Evolutionary conservation across 2,329 filamentous ascomycete genomes (phyloP).

Genomic region (Colletotrichum lini): DNA sequence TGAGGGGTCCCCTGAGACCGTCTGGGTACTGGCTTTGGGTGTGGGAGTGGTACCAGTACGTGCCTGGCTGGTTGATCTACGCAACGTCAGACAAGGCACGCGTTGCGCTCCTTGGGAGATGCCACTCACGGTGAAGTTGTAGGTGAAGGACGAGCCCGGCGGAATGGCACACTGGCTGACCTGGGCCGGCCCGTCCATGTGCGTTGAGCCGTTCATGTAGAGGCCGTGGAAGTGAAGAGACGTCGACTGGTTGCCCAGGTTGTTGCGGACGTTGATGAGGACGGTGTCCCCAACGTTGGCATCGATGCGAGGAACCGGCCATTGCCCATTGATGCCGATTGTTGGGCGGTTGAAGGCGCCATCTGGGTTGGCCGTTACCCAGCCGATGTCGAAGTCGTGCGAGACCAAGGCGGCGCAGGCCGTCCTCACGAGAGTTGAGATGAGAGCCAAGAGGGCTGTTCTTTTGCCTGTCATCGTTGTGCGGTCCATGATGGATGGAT

Average conservation of each 20-base stretch:
- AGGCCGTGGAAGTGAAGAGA: constrained; percentile 81
- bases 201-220: constrained; percentile 75
- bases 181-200: constrained; percentile 79
- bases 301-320: constrained; percentile 79
- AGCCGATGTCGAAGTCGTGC: constrained; percentile 78
- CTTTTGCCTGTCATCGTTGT: constrained; percentile 5
- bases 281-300: constrained; percentile 74
- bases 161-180: constrained; percentile 78
- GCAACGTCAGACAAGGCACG: neutral
- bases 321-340: constrained; percentile 83
- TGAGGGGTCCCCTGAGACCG: constrained; percentile 74
- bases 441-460: constrained; percentile 28
- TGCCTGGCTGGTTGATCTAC: constrained; percentile 76
- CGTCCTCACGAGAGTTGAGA: constrained; percentile 35
- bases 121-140: constrained; percentile 74
- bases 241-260: constrained; percentile 73
- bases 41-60: constrained; percentile 87
- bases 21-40: constrained; percentile 78
- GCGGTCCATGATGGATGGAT: neutral
- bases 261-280: constrained; percentile 71
- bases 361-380: constrained; percentile 82
- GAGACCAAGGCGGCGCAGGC: constrained; percentile 59
- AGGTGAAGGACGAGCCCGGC: constrained; percentile 76
- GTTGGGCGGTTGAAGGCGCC: constrained; percentile 73
- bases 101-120: neutral